Percentiles rank a stretch among this genome's conserved stretches.
phyloP scores from a whole-genome alignment of 1,284 basidiomycete genomes.

The Sporisorium reilianum region DNA sequence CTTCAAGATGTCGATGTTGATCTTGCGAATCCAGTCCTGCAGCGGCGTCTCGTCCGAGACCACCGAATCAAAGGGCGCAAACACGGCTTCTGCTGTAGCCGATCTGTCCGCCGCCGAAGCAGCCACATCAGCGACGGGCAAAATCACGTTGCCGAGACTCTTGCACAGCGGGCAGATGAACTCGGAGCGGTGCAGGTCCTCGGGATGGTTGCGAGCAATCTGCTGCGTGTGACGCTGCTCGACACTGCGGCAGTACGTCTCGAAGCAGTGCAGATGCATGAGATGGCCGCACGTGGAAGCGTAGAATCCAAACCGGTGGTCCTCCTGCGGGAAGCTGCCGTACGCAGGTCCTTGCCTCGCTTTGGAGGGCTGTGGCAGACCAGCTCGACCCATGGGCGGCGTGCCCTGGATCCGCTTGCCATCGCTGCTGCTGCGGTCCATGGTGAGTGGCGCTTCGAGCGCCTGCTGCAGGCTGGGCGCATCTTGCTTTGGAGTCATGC shows the following conservation, averaged over 20 bases:
- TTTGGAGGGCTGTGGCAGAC: conserved; percentile 15
- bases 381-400: conserved; percentile 31
- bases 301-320: conserved; percentile 76
- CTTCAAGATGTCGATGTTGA: conserved; percentile 69
- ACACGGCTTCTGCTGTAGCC: conserved; percentile 4
- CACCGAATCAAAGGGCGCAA: conserved; percentile 31
- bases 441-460: conserved; percentile 73
- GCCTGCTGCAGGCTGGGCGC: conserved; percentile 79
- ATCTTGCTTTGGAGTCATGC: conserved; percentile 80
- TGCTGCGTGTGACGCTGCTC: conserved; percentile 89
- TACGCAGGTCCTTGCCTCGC: conserved; percentile 67
- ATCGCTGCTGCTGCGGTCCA: conserved; percentile 58
- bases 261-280: conserved; percentile 97
- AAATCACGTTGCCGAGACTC: conserved; percentile 90
- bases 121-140: conserved; percentile 77
- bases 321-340: conserved; percentile 58
- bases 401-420: conserved; percentile 53
- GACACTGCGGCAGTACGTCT: conserved; percentile 87
- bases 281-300: conserved; percentile 93
- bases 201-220: conserved; percentile 92
- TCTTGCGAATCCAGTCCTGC: conserved; percentile 67
- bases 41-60: conserved; percentile 47
- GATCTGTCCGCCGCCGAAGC: not conserved
- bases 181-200: conserved; percentile 90
- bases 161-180: conserved; percentile 99